Base-by-base conservation (phyloP, 495 filamentous ascomycete species). In the Podospora bellae-mahoneyi region DNA sequence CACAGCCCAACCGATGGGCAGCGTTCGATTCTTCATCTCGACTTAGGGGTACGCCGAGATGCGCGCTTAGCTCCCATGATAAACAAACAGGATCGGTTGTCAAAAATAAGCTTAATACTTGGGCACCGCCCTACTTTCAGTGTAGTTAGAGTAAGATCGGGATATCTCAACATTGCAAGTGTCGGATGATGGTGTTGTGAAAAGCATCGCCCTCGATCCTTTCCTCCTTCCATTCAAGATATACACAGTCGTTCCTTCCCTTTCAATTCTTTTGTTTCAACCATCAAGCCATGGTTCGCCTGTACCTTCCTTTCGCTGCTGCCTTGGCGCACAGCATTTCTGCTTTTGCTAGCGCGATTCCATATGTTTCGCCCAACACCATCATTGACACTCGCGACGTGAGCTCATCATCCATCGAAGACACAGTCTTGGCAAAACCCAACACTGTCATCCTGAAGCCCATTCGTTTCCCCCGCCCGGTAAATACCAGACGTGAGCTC, bases 401-500 rank as follows among this genome's bases (percentile, higher is more conserved):
- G 7, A 26, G 55, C 55, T 58, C 55, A 58, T 32, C 30, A 32
- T 32, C 30, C 3, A 32, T 32, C 30, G 30, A 32, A 32, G 6
- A 7, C 55, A 26, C 55, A 5, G 7, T 58, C 19, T 56, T 56
- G 54, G 54, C 54, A 2, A 19, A 26, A 58, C 58, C 62, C 23
- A 23, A 27, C 27, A 60, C 64, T 39, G 56, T 64, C 27, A 69
- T 69, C 64, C 59, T 72, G 18, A 23, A 53, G 0, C 71, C 71
- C 23, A 10, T 72, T 30, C 67, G 62, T 10, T 54, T 26, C 18
- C 1, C 19, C 60, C 67, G 67, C 55, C 57, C 9, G 1, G 62
- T 55, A 19, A 72, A 69, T 48, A 64, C 64, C 64, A 68, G 64
- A 30, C 67, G 68, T 1, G 62, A 67, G 30, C 67, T 61, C 18